Base-by-base conservation (phyloP, 176 grass and related monocot species). In the Rhynchospora breviuscula region DNA sequence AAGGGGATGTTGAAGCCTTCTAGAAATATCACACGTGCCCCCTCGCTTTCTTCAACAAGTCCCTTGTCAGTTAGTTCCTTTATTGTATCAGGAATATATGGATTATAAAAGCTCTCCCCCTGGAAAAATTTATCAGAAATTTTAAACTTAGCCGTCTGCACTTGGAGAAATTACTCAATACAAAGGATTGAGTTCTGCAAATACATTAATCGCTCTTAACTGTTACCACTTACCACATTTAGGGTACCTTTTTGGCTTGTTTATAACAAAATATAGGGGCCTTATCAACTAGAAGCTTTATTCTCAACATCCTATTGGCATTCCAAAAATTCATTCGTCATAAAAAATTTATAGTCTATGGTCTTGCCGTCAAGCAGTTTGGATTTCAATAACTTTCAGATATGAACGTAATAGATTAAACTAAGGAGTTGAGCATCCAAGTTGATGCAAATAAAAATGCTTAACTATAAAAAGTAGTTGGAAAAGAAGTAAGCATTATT, bases 41-140 rank as follows among this genome's bases (percentile, higher is more conserved):
- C 96, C 5, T 95, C 80, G 70, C 88, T 92, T 88, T 98, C 96
- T 84, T 88, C 84, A 57, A 98, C 88, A 67, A 98, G 83, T 13
- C 86, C 90, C 83, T 95, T 89, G 35, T 74, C 82, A 64, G 11
- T 71, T 17, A 98, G 84, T 67, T 91, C 86, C 33, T 88, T 88
- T 76, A 98, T 87, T 76, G 91, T 93, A 86, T 83, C 57, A n/a
- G 89, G 89, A 82, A 99, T 99, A 83, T 92, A 93, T n/a, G 88
- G 91, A 78, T 92, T 99, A 83, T 99, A 99, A 87, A 93, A 99
- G 88, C 96, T 99, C 83, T 99, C 96, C 9, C 95, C 93, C 93
- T 93, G 79, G 76, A 83, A 90, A 78, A 40, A 67, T 8, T 85
- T 1, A 63, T 33, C 6, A 48, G 49, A 54, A 15, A 11, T 77